Conservation (phyloP, 208 protist species). For the Angomonas ambiguus region DNA sequence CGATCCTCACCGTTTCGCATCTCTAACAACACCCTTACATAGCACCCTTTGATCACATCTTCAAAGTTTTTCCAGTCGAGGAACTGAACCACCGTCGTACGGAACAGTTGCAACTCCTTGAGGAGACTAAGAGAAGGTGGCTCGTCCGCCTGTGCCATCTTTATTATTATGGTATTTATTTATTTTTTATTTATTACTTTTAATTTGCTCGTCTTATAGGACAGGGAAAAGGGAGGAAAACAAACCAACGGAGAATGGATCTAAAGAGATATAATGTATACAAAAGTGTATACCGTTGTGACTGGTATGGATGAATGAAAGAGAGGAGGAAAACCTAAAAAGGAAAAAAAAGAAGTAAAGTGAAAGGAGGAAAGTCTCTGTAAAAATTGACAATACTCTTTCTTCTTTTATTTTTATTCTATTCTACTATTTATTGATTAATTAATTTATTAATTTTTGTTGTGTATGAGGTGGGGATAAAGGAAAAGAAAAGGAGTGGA, state of each 20-base stretch:
- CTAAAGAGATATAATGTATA: too few species aligned
- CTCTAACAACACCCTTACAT: slow-evolving; percentile 87
- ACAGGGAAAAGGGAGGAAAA: too few species aligned
- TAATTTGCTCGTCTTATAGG: too few species aligned
- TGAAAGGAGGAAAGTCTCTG: background rate
- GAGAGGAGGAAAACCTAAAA: background rate
- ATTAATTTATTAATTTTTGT: too few species aligned
- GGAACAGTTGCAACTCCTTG: slow-evolving; percentile 82
- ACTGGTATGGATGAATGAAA: too few species aligned
- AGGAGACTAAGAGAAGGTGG: slow-evolving; percentile 65
- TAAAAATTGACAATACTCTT: background rate
- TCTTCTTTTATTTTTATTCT: slow-evolving; percentile 1
- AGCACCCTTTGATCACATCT: slow-evolving; percentile 81
- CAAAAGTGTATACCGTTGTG: too few species aligned
- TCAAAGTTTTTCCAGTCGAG: slow-evolving; percentile 82
- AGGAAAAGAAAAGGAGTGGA: too few species aligned
- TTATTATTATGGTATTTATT: too few species aligned
- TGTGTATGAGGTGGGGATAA: too few species aligned
- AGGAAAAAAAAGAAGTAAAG: background rate
- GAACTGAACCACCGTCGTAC: slow-evolving; percentile 82
- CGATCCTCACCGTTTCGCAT: slow-evolving; percentile 77
- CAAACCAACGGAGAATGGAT: too few species aligned
- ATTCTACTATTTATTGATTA: too few species aligned
- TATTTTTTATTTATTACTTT: too few species aligned
- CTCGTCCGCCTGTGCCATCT: slow-evolving; percentile 14